Percentiles rank a stretch among this genome's conserved stretches.
phyloP scores from a whole-genome alignment of 108 stramenopile genomes.

The Cyclotella baltica region DNA sequence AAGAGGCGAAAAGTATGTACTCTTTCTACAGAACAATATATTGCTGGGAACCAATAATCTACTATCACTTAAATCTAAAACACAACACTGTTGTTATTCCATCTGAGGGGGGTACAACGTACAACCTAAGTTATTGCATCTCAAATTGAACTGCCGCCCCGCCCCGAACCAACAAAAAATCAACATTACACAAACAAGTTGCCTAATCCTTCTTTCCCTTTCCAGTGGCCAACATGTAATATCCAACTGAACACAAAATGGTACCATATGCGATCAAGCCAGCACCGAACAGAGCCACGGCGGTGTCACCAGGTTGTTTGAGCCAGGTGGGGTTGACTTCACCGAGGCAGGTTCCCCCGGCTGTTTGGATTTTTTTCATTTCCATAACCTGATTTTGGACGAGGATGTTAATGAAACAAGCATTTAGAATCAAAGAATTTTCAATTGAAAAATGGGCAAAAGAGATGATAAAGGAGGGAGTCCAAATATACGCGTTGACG shows the following conservation, averaged over 20 bases:
- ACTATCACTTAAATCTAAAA: too few species aligned
- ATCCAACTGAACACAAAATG: conserved; percentile 42
- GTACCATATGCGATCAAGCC: conserved; percentile 56
- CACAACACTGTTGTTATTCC: too few species aligned
- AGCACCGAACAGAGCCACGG: conserved; percentile 54
- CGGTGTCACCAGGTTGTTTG: conserved; percentile 73
- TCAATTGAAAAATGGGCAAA: not conserved
- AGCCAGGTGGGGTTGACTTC: conserved; percentile 84
- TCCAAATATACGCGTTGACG: too few species aligned
- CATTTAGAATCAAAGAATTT: conserved; percentile 16
- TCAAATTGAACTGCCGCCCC: too few species aligned
- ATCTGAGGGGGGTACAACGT: too few species aligned
- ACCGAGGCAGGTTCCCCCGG: conserved; percentile 78
- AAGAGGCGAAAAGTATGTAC: too few species aligned
- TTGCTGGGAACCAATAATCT: too few species aligned
- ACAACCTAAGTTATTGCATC: too few species aligned
- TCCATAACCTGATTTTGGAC: conserved; percentile 68
- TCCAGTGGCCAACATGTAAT: conserved; percentile 81
- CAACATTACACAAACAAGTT: too few species aligned
- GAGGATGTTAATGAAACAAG: not conserved
- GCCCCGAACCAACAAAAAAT: too few species aligned
- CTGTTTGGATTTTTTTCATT: conserved; percentile 75
- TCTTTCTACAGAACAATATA: too few species aligned
- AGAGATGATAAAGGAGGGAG: not conserved
- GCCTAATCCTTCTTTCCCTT: conserved; percentile 73